Evolutionary conservation across 495 filamentous ascomycete species (phyloP), one percentile per base, ranked within the genome.

Genomic region (Symbiotaphrina buchneri): DNA sequence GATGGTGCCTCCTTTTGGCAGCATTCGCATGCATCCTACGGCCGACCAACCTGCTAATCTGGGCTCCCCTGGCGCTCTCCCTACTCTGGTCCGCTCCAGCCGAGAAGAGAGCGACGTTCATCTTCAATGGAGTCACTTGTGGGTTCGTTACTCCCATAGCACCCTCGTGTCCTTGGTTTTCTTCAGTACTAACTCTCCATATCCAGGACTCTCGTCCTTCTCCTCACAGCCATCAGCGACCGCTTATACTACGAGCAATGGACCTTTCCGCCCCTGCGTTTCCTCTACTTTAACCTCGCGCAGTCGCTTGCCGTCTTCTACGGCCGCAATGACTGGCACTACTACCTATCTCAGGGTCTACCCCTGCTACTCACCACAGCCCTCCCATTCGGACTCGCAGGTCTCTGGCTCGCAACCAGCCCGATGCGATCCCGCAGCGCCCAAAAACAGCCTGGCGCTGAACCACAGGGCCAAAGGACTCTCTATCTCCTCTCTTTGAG

Each of bases 291-390:
- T 63, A 99, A 99, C 52, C 55, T 99, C 23, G 65, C 71, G 6
- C 72, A 91, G 45, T 74, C 70, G 6, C 59, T 99, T 10, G 75
- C 87, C 19, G 61, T 78, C 10, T 94, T 93, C 49, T 99, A 99
- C 46, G 87, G 87, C n/a, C 59, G 53, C 19, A 95, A 92, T 53
- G 64, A 75, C 29, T 76, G 72, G 65, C 80, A 93, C 42, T 99
- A 95, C 52, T 99, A 93, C 49, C 49, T 84, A 10, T 74, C 73
- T 2, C 80, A 99, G 55, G 87, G 83, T 20, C 63, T 85, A 11
- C 87, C 85, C 7, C 65, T 95, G 0, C 62, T 93, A 4, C 69
- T 90, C 5, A 91, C 78, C 2, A 87, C 81, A 2, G 67, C 71
- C 28, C 54, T 93, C 3, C 84, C 82, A 0, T 84, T 85, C 39